A percentile compares a stretch with the other conserved stretches of the same genome.
These are phyloP conservation scores for Aspergillus amoenus DNA, from an alignment of 2,329 filamentous ascomycete genomes.

Conservation along the genomic window DNA sequence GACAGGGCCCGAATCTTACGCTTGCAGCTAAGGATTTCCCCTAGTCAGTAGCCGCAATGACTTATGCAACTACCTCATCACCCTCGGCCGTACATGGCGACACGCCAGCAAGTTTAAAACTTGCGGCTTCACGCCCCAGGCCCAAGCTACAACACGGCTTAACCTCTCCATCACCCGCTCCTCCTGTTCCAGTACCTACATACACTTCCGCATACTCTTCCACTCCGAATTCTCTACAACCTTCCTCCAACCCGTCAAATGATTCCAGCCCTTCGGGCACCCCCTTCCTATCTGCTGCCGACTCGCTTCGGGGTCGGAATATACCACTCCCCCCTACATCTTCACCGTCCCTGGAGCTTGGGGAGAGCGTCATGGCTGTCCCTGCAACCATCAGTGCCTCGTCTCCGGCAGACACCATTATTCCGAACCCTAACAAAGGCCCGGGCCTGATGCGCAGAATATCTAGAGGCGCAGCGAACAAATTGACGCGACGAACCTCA, in stretches of 20 bases:
- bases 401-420: constrained; percentile 61
- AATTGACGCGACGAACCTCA: constrained; percentile 70
- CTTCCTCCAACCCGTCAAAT: constrained; percentile 29
- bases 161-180: constrained; percentile 22
- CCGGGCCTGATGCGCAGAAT: constrained; percentile 77
- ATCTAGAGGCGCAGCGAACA: constrained; percentile 75
- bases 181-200: constrained; percentile 27
- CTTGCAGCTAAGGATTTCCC: constrained; percentile 32
- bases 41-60: constrained; percentile 36
- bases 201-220: constrained; percentile 31
- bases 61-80: constrained; percentile 37
- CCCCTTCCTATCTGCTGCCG: constrained; percentile 34
- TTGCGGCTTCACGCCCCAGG: constrained; percentile 31
- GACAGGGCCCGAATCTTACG: constrained; percentile 24
- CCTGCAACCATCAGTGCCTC: constrained; percentile 43
- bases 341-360: constrained; percentile 64
- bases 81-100: constrained; percentile 39
- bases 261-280: constrained; percentile 36
- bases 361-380: constrained; percentile 64
- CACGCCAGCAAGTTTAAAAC: constrained; percentile 36
- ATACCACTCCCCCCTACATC: constrained; percentile 31
- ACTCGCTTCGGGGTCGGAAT: constrained; percentile 32
- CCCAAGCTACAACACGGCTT: constrained; percentile 37
- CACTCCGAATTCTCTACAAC: constrained; percentile 30
- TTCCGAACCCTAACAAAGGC: constrained; percentile 52